Conservation (phyloP, 176 grass and related monocot genomes). For the Typha latifolia region DNA sequence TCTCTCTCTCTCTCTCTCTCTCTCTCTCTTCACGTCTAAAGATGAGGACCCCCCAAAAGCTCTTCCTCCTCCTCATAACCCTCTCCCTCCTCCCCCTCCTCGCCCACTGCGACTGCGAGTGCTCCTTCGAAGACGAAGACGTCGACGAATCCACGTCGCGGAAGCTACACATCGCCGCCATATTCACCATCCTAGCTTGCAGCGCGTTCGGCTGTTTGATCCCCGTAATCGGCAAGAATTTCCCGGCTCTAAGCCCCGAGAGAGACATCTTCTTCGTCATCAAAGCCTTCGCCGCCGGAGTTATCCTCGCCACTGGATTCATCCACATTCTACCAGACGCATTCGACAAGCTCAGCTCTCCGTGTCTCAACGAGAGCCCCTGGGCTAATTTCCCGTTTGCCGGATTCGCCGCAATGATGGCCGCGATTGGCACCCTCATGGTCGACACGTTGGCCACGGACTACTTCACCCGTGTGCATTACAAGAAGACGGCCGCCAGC, state of each 20-base stretch:
- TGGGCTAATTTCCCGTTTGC: slow-evolving; percentile 54
- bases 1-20: neutral
- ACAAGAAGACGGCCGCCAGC: slow-evolving; percentile 5
- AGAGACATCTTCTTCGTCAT: slow-evolving; percentile 14
- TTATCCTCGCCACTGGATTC: slow-evolving; percentile 19
- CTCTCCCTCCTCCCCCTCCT: slow-evolving; percentile 4
- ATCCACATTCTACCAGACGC: slow-evolving; percentile 17
- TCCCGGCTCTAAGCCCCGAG: slow-evolving; percentile 2
- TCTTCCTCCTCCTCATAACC: neutral
- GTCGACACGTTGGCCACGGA: slow-evolving; percentile 61
- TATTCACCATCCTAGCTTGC: slow-evolving; percentile 2
- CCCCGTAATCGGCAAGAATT: slow-evolving; percentile 2
- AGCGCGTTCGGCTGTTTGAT: slow-evolving; percentile 8
- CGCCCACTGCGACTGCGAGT: neutral
- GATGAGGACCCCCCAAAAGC: neutral
- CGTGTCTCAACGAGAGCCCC: slow-evolving; percentile 36
- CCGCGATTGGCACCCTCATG: slow-evolving; percentile 49
- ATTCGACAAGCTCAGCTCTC: slow-evolving; percentile 25
- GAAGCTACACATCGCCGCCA: slow-evolving; percentile 5
- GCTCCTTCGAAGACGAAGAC: neutral
- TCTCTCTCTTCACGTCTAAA: neutral
- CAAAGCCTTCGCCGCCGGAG: slow-evolving; percentile 13
- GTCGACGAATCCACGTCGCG: neutral
- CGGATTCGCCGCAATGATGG: slow-evolving; percentile 50
- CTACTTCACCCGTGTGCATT: slow-evolving; percentile 43